Evolutionary conservation across 352 stramenopile species (phyloP), one percentile per base, ranked within the genome.

Genomic region (Aphanomyces cochlioides): DNA sequence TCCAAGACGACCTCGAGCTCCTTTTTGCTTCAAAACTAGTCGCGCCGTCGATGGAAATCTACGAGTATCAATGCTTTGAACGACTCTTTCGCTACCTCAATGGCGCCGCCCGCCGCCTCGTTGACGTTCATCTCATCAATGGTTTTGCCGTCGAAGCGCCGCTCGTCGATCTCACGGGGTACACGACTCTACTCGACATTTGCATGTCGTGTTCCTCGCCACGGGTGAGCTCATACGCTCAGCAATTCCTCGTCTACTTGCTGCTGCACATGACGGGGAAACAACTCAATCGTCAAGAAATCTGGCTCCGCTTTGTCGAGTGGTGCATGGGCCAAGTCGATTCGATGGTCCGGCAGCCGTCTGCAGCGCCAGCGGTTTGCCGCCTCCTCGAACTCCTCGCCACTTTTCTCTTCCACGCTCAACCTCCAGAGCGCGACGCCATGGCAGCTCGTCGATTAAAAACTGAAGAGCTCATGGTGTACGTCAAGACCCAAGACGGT

Each of bases 191-290:
- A 34, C 90, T 88, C 59, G 72, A 84, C 28, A 73, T 89, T 19
- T 78, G 78, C n/a, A 58, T 34, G 7, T 38, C 38, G 50, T 90
- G 34, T 72, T 67, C 2, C 77, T 79, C 10, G 69, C 80, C 28
- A 73, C 74, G 41, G 78, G 81, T 28, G 56, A 56, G 12, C 80
- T 90, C 15, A 84, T 74, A 69, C 69, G 84, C 38, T 73, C 84
- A 74, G 83, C 81, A 90, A 69, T 90, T 90, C 59, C 43, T 91
- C 47, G 88, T 91, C 13, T 88, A 87, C 56, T 72, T 91, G 43
- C 79, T 88, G 17, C 78, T 89, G 61, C 82, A 91, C 28, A 77
- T 90, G 6, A 82, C 83, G 1, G 84, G 78, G 37, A 90, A 91
- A 64, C 63, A 47, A 50, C 79, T 90, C 13, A 79, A 87, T 47